Evolutionary conservation across 257 asterid genomes (phyloP), one percentile per base, ranked within the genome.

Genomic region (Gentiana straminea): DNA sequence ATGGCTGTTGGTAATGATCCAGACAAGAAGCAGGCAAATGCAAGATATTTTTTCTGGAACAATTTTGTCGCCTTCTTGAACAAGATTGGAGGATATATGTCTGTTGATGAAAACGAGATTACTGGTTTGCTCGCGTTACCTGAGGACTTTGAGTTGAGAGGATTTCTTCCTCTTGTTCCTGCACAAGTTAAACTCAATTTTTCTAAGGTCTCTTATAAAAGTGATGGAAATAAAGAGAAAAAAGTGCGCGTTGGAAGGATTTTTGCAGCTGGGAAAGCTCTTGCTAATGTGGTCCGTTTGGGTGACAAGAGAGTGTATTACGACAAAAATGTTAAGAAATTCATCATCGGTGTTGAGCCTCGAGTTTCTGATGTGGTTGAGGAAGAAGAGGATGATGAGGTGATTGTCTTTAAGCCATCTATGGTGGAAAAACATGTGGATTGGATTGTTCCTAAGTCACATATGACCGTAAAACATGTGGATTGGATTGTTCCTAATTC

Each of bases 191-290:
- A 83, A 61, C 90, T 89, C 60, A 94, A 86, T 64, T 89, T 89
- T 64, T 86, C 97, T 39, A 75, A 93, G 73, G 80, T 81, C 59
- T 79, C 81, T 11, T 79, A 77, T 64, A 83, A 84, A 43, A 50
- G 72, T 55, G 86, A 81, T 49, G 78, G 94, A 64, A 76, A 51
- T 57, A 78, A 79, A 59, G 94, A 73, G 66, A 84, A 71, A 68
- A 66, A 51, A 53, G 74, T 76, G 9, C 94, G 94, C 64, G 67
- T 80, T 51, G 80, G 69, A 77, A 84, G 97, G 82, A 72, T 90
- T 65, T 53, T 90, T 60, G 91, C 90, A 7, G 94, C 97, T 52
- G 97, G 96, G 43, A 86, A 84, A 83, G 86, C 94, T 58, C 90
- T 86, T 61, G 82, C 84, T 55, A 79, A 68, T 64, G 68, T 77